phyloP scores from a whole-genome alignment of 2,329 filamentous ascomycete genomes.

The Epichloe festucae region DNA sequence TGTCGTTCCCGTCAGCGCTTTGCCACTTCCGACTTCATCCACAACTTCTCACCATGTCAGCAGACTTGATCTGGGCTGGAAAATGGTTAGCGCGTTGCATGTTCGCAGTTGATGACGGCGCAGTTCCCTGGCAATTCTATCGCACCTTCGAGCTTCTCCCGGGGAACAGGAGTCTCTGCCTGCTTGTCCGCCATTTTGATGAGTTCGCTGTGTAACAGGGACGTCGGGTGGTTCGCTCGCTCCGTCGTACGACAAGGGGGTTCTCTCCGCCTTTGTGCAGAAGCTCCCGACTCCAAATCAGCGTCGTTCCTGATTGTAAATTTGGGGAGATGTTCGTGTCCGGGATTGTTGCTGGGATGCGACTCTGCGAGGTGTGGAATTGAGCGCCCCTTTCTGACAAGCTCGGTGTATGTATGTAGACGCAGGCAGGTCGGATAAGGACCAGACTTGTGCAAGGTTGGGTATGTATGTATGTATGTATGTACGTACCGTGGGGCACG shows the following conservation, averaged over 20 bases:
- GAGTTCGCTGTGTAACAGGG: neutral
- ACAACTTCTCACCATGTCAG: slow-evolving; percentile 70
- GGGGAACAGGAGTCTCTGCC: slow-evolving; percentile 37
- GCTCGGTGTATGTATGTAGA: neutral
- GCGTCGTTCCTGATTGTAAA: neutral
- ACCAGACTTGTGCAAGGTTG: neutral
- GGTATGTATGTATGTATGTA: too few species aligned
- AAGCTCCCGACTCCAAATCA: neutral
- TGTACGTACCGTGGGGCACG: neutral
- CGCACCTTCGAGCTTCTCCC: slow-evolving; percentile 67
- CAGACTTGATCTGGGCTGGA: slow-evolving; percentile 90
- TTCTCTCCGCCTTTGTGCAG: neutral
- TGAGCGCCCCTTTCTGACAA: slow-evolving; percentile 1
- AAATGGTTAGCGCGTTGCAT: slow-evolving; percentile 5
- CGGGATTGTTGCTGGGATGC: neutral
- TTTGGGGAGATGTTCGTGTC: neutral
- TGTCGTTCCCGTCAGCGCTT: slow-evolving; percentile 29
- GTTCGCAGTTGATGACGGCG: neutral
- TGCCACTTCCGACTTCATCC: neutral
- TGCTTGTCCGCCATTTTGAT: slow-evolving; percentile 27
- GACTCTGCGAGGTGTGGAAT: neutral
- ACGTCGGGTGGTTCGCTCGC: neutral
- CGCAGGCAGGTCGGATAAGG: neutral
- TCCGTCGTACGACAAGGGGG: neutral
- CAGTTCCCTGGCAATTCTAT: neutral